phyloP scores from a whole-genome alignment of 768 basidiomycete genomes.

The Nidularia pulvinata region DNA sequence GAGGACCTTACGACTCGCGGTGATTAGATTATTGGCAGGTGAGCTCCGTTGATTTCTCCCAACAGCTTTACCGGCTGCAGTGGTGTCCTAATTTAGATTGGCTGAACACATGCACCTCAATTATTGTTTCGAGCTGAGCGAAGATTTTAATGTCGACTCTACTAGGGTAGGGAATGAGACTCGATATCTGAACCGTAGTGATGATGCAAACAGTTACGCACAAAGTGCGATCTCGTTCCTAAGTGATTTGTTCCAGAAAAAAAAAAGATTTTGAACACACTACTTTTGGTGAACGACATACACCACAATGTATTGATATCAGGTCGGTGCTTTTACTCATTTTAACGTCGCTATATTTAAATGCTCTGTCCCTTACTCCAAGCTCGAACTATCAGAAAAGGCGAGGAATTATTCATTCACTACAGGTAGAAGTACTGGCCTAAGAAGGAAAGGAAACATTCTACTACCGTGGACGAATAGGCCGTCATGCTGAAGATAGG shows the following conservation, averaged over 20 bases:
- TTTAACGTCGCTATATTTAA: too few species aligned
- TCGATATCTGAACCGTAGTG: conserved; percentile 7
- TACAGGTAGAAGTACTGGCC: conserved; percentile 10
- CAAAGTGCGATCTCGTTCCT: conserved; percentile 1
- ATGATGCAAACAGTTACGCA: conserved; percentile 4
- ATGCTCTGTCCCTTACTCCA: not conserved
- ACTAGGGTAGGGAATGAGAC: conserved; percentile 6
- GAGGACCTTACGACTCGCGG: too few species aligned
- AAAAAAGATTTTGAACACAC: too few species aligned
- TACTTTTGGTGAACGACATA: conserved; percentile 6
- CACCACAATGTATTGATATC: conserved; percentile 10
- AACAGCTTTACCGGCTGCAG: not conserved
- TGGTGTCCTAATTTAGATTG: not conserved
- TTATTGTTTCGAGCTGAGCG: conserved; percentile 12
- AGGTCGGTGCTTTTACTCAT: not conserved
- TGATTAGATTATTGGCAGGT: too few species aligned
- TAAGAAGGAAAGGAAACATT: too few species aligned
- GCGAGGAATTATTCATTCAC: conserved; percentile 11
- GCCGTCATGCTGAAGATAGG: too few species aligned
- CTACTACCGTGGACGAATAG: too few species aligned
- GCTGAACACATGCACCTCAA: conserved; percentile 5
- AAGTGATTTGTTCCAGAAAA: not conserved
- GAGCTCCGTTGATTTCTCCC: not conserved
- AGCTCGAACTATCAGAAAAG: conserved; percentile 9
- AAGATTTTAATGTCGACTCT: conserved; percentile 4